phyloP scores from a whole-genome alignment of 208 protist species.

The Entamoeba dispar region DNA sequence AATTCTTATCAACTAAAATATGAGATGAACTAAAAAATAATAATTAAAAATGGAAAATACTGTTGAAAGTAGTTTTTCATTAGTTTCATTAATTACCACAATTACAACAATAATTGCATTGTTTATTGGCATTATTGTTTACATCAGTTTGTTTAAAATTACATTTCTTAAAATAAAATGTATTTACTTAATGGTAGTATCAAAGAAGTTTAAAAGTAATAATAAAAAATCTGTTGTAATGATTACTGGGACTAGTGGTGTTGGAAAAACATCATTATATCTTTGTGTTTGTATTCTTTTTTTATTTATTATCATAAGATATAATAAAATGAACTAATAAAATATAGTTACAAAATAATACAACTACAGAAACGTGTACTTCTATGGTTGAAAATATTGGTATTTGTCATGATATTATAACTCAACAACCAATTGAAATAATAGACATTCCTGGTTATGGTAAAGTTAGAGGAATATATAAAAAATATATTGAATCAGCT shows the following conservation, averaged over 20 bases:
- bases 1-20: neutral
- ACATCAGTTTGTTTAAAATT: too few species aligned
- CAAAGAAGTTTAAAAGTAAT: neutral
- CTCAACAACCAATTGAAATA: neutral
- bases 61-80: too few species aligned
- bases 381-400: neutral
- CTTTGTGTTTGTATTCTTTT: neutral
- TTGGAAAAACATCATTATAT: neutral
- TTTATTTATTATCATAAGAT: neutral
- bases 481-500: neutral
- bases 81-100: too few species aligned
- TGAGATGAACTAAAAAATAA: too few species aligned
- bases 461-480: neutral
- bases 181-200: neutral
- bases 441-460: neutral
- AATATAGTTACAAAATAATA: neutral
- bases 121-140: too few species aligned
- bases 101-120: too few species aligned
- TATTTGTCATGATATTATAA: neutral
- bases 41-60: too few species aligned
- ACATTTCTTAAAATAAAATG: too few species aligned
- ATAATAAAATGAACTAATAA: neutral
- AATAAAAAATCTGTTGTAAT: neutral
- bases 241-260: neutral
- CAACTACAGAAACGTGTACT: neutral